Base-by-base conservation (phyloP, 2,329 filamentous ascomycete genomes). In the Nannizziopsis arthrosporioides region DNA sequence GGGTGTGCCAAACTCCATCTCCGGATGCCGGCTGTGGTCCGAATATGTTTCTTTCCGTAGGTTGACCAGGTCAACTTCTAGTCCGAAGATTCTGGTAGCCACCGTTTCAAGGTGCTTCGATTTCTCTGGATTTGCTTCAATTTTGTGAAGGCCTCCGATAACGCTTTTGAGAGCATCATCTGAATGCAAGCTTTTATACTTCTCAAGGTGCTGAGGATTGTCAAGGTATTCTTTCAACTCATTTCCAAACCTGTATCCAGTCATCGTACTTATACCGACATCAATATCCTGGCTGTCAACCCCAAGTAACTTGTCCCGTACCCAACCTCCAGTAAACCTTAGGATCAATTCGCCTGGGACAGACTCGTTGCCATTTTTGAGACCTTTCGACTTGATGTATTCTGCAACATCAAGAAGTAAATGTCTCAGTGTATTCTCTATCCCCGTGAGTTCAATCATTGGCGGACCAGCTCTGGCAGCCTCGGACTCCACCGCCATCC, bases 21-120 rank as follows among this genome's bases (percentile, higher is more conserved):
- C 76, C 1, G 90, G 90, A 58, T 93, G 94, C 32, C 92, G 80
- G 60, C 85, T 94, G 51, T 92, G 80, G n/a, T 86, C 82, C 0
- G 81, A 77, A 58, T 96, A 96, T 0, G 83, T 89, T 68, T 96
- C 92, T 61, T 88, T 93, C 40, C 90, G 78, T 41, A 96, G 71
- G 62, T 96, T 98, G 57, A 98, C 92, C 60, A 98, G 81, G 62
- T 98, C 90, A 42, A 95, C 77, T 60, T 96, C 90, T 42, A 93
- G 74, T 0, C 84, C 87, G 59, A 94, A 81, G 50, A 96, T 80
- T 55, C 76, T 84, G 18, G 85, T 87, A 8, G 87, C 94, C 42
- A 87, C 85, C 0, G 90, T 96, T 66, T 94, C 90, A 11, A 96
- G 76, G 62, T 96, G 86, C 68, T 96, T 96, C 15, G 88, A 94